A percentile compares a stretch with the other conserved stretches of the same genome.
Conservation (phyloP, 1,139 yeast genomes). For the Saccharomyces uvarum region DNA sequence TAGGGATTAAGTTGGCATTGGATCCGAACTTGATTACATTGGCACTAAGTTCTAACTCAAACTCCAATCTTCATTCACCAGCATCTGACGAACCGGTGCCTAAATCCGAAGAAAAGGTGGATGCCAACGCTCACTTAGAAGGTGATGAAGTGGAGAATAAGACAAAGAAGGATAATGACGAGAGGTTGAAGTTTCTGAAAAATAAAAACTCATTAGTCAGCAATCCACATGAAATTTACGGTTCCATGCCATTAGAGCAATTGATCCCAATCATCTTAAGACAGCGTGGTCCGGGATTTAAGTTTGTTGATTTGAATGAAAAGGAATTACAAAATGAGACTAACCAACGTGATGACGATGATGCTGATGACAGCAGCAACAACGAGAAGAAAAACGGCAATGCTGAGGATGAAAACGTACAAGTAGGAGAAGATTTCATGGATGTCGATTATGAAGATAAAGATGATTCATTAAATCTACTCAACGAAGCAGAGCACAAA, state of each 20-base stretch:
- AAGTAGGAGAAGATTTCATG: conserved; percentile 4
- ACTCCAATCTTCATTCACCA: background rate
- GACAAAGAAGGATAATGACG: conserved; percentile 5
- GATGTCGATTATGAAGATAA: conserved; percentile 2
- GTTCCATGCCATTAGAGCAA: conserved; percentile 28
- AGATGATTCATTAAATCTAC: conserved; percentile 8
- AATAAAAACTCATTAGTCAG: conserved; percentile 16
- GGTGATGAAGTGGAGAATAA: conserved; percentile 4
- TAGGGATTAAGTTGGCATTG: conserved; percentile 23
- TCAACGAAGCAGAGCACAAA: conserved; percentile 10
- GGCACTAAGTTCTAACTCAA: conserved; percentile 7
- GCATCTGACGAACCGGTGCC: background rate
- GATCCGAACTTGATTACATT: conserved; percentile 27
- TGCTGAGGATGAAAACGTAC: conserved; percentile 15
- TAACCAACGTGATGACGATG: conserved; percentile 7
- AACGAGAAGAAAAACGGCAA: conserved; percentile 13
- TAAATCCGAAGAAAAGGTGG: background rate
- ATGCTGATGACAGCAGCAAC: conserved; percentile 6
- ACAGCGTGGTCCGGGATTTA: conserved; percentile 24
- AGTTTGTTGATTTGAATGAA: conserved; percentile 44
- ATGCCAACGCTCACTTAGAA: background rate
- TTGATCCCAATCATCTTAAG: conserved; percentile 28
- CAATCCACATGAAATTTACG: conserved; percentile 30
- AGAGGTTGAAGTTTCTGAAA: conserved; percentile 4
- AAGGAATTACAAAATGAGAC: conserved; percentile 45